phyloP scores from a whole-genome alignment of 176 grass and related monocot genomes.

The Pontederia paniculata region DNA sequence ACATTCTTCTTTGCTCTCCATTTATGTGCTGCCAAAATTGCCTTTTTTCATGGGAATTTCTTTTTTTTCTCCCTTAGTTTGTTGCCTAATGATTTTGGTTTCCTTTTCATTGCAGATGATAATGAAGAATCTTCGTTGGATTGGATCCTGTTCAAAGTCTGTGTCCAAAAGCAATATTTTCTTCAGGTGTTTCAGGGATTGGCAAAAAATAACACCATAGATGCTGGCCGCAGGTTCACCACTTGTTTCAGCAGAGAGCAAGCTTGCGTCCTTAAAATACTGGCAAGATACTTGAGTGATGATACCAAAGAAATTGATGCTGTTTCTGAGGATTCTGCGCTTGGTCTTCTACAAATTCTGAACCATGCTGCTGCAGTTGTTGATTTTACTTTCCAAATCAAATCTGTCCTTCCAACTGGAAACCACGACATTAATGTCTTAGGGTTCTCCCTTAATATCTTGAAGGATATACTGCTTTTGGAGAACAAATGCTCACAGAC shows the following conservation, averaged over 20 bases:
- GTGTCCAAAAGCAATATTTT: conserved; percentile 55
- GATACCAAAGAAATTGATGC: conserved; percentile 47
- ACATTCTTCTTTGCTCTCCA: not conserved
- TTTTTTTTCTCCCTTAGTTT: not conserved
- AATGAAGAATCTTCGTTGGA: conserved; percentile 81
- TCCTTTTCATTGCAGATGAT: too few relatives aligned
- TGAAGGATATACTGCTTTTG: conserved; percentile 86
- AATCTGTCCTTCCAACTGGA: conserved; percentile 48
- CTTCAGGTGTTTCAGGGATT: conserved; percentile 39
- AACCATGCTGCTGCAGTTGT: conserved; percentile 40
- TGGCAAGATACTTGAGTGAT: conserved; percentile 63
- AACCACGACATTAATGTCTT: conserved; percentile 46
- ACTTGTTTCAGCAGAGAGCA: conserved; percentile 31
- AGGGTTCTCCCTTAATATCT: conserved; percentile 62
- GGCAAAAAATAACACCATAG: conserved; percentile 15
- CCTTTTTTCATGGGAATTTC: not conserved
- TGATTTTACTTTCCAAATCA: conserved; percentile 42
- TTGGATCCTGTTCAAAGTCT: conserved; percentile 84
- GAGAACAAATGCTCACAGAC: conserved; percentile 29
- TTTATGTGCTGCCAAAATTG: not conserved
- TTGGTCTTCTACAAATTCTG: conserved; percentile 44
- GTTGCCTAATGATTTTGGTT: not conserved
- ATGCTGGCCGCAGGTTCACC: conserved; percentile 11
- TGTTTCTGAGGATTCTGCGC: conserved; percentile 35
- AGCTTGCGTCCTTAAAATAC: conserved; percentile 46